phyloP scores from a whole-genome alignment of 2,329 filamentous ascomycete genomes.

The Talaromyces albobiverticillius region DNA sequence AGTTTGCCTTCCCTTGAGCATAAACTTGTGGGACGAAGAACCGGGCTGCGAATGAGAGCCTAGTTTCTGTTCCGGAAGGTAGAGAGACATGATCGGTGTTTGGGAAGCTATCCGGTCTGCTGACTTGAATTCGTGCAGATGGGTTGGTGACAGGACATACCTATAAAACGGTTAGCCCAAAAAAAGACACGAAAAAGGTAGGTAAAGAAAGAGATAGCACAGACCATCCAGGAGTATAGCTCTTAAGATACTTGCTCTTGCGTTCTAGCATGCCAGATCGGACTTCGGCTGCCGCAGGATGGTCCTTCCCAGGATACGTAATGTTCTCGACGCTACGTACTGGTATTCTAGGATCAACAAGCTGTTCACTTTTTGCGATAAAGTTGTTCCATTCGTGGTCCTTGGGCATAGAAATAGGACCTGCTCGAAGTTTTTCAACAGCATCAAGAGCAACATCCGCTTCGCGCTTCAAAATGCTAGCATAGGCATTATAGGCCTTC shows the following conservation, averaged over 20 bases:
- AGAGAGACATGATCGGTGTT: slow-evolving; percentile 92
- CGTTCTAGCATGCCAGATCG: slow-evolving; percentile 88
- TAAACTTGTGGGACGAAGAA: slow-evolving; percentile 93
- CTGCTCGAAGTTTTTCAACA: slow-evolving; percentile 75
- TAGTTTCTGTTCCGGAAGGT: slow-evolving; percentile 90
- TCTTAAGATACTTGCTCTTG: slow-evolving; percentile 98
- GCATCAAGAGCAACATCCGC: slow-evolving; percentile 76
- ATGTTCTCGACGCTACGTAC: slow-evolving; percentile 78
- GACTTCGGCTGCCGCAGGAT: slow-evolving; percentile 79
- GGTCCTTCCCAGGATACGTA: slow-evolving; percentile 84
- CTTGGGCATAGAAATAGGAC: slow-evolving; percentile 88
- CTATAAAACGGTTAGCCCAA: slow-evolving; percentile 41
- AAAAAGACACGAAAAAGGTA: background rate
- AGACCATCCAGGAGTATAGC: slow-evolving; percentile 92
- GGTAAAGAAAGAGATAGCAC: slow-evolving; percentile 29
- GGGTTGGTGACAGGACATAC: slow-evolving; percentile 94
- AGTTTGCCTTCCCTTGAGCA: slow-evolving; percentile 93
- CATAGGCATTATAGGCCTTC: slow-evolving; percentile 93
- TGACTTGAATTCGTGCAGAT: slow-evolving; percentile 99
- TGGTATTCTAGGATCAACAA: slow-evolving; percentile 80
- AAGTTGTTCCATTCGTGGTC: slow-evolving; percentile 89
- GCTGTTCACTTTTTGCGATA: slow-evolving; percentile 74
- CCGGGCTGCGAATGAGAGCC: slow-evolving; percentile 82
- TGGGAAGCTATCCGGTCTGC: slow-evolving; percentile 80
- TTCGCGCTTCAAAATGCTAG: slow-evolving; percentile 86